Percentiles rank a stretch among this genome's conserved stretches.
Evolutionary conservation across 768 basidiomycete genomes (phyloP).

Genomic region (Psilocybe sp.): DNA sequence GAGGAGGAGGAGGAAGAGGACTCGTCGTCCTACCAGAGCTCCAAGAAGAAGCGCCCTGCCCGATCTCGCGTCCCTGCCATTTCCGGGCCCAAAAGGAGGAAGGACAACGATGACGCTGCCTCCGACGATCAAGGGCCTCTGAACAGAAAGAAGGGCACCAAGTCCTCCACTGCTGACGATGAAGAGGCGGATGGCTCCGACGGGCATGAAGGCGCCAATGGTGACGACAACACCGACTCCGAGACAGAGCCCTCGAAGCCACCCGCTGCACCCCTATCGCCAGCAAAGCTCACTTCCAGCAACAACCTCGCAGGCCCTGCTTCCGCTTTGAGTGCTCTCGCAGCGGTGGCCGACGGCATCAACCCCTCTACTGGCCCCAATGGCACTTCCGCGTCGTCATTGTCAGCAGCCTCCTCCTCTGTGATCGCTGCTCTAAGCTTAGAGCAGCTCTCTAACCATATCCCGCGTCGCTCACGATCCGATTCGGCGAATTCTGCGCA

Average conservation of each 20-base stretch:
- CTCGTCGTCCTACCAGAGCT: too few relatives aligned
- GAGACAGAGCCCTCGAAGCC: slow-evolving; percentile 14
- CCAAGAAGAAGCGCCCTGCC: slow-evolving; percentile 11
- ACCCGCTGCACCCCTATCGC: slow-evolving; percentile 10
- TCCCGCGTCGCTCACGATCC: slow-evolving; percentile 9
- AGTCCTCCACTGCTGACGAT: neutral
- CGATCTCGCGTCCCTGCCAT: slow-evolving; percentile 13
- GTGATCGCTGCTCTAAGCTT: slow-evolving; percentile 2
- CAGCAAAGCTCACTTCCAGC: slow-evolving; percentile 15
- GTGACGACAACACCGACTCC: slow-evolving; percentile 15
- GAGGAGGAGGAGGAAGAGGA: slow-evolving; percentile 13
- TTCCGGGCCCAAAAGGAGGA: slow-evolving; percentile 16
- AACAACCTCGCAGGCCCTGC: slow-evolving; percentile 10
- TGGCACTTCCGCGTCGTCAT: slow-evolving; percentile 45
- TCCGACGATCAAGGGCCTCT: slow-evolving; percentile 13
- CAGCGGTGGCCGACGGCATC: slow-evolving; percentile 23
- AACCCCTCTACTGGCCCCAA: slow-evolving; percentile 27
- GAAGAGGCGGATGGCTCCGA: slow-evolving; percentile 10
- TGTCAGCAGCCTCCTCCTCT: slow-evolving; percentile 40
- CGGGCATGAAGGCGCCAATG: slow-evolving; percentile 7
- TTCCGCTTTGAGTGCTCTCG: slow-evolving; percentile 16
- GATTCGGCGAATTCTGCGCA: slow-evolving; percentile 4
- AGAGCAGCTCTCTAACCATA: neutral
- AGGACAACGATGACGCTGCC: slow-evolving; percentile 16
- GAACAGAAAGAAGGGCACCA: slow-evolving; percentile 13